Percentiles rank a stretch among this genome's conserved stretches.
These are phyloP conservation scores for Sclerotinia borealis DNA, from an alignment of 2,329 filamentous ascomycete genomes.

Conservation along the genomic window DNA sequence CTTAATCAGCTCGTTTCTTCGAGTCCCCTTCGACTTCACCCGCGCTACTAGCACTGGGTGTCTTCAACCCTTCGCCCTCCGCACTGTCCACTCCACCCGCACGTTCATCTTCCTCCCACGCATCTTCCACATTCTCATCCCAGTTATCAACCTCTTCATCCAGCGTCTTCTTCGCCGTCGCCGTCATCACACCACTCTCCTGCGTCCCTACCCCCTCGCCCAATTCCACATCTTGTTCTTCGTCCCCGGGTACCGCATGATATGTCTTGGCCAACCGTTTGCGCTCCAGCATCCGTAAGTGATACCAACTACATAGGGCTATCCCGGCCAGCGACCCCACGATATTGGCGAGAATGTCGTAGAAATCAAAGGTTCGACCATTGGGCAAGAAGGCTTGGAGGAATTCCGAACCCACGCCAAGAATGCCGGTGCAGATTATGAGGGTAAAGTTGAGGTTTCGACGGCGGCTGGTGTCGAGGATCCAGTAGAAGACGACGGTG, in stretches of 20 bases:
- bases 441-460: slow-evolving; percentile 80
- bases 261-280: slow-evolving; percentile 71
- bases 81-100: slow-evolving; percentile 19
- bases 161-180: slow-evolving; percentile 41
- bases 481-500: slow-evolving; percentile 91
- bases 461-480: slow-evolving; percentile 82
- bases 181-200: slow-evolving; percentile 55
- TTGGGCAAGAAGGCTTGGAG: slow-evolving; percentile 71
- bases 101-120: slow-evolving; percentile 54
- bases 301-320: slow-evolving; percentile 80
- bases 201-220: slow-evolving; percentile 53
- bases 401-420: slow-evolving; percentile 71
- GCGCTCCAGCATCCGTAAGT: slow-evolving; percentile 89
- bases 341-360: slow-evolving; percentile 83
- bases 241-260: slow-evolving; percentile 57
- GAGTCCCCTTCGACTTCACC: slow-evolving; percentile 29
- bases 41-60: slow-evolving; percentile 33
- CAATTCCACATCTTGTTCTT: slow-evolving; percentile 66
- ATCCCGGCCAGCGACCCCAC: slow-evolving; percentile 68
- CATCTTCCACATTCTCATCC: slow-evolving; percentile 72
- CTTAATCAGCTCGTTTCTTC: slow-evolving; percentile 32
- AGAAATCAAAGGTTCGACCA: slow-evolving; percentile 65
- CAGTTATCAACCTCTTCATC: slow-evolving; percentile 88
- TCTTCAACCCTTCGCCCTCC: slow-evolving; percentile 31
- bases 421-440: slow-evolving; percentile 64